Conservation (phyloP, 192 early-diverging fungal species). For the Coemansia sp. region DNA sequence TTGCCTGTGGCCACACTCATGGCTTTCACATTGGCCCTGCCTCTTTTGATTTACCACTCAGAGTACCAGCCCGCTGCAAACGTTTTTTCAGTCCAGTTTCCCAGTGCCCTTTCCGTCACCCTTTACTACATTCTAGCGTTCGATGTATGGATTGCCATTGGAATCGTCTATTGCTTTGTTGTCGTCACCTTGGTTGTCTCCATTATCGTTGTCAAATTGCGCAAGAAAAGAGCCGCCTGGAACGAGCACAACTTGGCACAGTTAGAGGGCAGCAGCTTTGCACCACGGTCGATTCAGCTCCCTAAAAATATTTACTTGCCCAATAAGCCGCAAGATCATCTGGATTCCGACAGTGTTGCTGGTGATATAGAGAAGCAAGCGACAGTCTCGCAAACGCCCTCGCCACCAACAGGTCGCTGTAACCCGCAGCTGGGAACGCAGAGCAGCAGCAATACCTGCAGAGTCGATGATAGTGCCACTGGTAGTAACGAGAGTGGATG, state of each 20-base stretch:
- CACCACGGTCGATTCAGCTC: not conserved
- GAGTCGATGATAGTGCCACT: not conserved
- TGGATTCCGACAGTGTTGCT: not conserved
- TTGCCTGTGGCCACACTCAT: conserved; percentile 32
- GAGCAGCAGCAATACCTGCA: not conserved
- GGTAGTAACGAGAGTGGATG: not conserved
- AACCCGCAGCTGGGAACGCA: not conserved
- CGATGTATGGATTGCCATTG: conserved; percentile 51
- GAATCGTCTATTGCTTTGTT: conserved; percentile 50
- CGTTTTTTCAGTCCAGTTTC: conserved; percentile 52
- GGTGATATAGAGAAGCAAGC: not conserved
- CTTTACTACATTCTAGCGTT: conserved; percentile 53
- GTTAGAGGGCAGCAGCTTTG: conserved; percentile 8
- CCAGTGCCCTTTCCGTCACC: conserved; percentile 45
- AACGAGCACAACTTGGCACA: conserved; percentile 21
- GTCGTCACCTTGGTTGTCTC: conserved; percentile 40
- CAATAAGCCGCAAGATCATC: not conserved
- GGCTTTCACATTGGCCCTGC: conserved; percentile 41
- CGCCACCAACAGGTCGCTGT: not conserved
- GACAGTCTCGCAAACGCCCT: not conserved
- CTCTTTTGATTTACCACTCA: conserved; percentile 47
- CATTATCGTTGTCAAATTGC: conserved; percentile 34
- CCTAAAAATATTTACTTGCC: not conserved
- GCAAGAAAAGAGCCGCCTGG: conserved; percentile 35
- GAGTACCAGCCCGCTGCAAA: conserved; percentile 39